Conservation (phyloP, 257 asterid genomes). For the Solanum medicagineum region DNA sequence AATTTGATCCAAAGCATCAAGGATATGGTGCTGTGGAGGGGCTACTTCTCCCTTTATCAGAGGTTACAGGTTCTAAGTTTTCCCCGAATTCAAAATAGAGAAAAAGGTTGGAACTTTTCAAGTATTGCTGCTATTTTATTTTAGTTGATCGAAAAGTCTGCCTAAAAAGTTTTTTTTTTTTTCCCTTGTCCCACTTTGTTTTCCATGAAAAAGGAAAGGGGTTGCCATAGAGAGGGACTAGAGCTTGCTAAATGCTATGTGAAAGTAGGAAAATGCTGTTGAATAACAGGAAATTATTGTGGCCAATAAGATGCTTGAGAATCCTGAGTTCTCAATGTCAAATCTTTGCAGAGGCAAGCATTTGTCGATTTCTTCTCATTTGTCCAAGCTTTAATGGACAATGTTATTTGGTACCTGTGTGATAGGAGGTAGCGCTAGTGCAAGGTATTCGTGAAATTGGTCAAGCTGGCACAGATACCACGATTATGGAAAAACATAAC, state of each 20-base stretch:
- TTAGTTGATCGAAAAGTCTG: neutral
- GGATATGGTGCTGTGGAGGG: too few relatives aligned
- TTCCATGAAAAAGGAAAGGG: neutral
- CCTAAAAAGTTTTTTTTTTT: neutral
- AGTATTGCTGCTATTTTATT: neutral
- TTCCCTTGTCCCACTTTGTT: neutral
- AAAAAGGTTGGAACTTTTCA: too few relatives aligned
- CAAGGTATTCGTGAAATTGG: neutral
- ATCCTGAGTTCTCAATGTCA: neutral
- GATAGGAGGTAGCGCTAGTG: neutral
- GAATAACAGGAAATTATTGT: neutral
- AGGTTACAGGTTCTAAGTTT: too few relatives aligned
- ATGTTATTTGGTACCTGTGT: neutral
- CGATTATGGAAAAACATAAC: neutral
- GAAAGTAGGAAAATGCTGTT: neutral
- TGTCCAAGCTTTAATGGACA: neutral
- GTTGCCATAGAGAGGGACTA: neutral
- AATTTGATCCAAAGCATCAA: too few relatives aligned
- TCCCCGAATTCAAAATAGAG: too few relatives aligned
- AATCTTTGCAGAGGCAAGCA: neutral
- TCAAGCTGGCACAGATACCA: neutral
- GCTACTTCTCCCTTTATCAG: too few relatives aligned
- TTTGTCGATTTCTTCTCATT: neutral
- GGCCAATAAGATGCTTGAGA: neutral
- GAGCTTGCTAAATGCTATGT: neutral